Conservation (phyloP, 1,284 basidiomycete genomes). For the Puccinia novopanici region DNA sequence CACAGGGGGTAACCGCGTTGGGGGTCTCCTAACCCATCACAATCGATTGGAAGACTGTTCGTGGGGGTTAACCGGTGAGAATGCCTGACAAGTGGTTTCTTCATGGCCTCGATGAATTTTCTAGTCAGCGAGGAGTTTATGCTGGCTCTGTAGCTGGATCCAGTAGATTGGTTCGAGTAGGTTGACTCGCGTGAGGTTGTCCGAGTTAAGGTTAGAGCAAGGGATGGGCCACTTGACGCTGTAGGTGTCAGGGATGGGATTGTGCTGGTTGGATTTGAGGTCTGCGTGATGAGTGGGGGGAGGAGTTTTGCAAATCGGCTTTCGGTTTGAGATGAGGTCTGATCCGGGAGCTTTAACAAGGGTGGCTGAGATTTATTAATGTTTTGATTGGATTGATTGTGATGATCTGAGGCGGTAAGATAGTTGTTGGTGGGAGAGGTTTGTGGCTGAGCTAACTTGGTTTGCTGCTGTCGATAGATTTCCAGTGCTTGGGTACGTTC, state of each 20-base stretch:
- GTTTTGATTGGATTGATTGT: background rate
- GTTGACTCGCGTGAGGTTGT: slow-evolving; percentile 22
- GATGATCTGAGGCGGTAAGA: background rate
- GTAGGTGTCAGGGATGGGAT: background rate
- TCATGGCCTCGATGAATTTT: slow-evolving; percentile 39
- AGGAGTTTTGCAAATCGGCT: background rate
- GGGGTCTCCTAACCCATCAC: background rate
- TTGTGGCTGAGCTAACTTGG: background rate
- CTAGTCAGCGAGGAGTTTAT: background rate
- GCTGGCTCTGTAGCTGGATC: background rate
- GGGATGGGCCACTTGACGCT: background rate
- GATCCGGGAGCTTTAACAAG: background rate
- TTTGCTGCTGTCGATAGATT: slow-evolving; percentile 7
- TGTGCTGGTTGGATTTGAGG: background rate
- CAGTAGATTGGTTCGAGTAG: background rate
- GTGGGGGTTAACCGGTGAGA: slow-evolving; percentile 18
- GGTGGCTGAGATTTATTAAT: background rate
- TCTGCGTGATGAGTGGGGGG: slow-evolving; percentile 15
- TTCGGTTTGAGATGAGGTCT: background rate
- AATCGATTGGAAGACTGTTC: slow-evolving; percentile 17
- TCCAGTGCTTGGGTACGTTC: slow-evolving; percentile 26
- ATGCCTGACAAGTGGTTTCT: slow-evolving; percentile 15
- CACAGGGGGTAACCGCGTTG: background rate
- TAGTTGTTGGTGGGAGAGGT: background rate
- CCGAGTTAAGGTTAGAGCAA: slow-evolving; percentile 14